These are phyloP conservation scores for Pyropia yezoensis DNA, from an alignment of 23 red algal genomes.

Conservation along the genomic window DNA sequence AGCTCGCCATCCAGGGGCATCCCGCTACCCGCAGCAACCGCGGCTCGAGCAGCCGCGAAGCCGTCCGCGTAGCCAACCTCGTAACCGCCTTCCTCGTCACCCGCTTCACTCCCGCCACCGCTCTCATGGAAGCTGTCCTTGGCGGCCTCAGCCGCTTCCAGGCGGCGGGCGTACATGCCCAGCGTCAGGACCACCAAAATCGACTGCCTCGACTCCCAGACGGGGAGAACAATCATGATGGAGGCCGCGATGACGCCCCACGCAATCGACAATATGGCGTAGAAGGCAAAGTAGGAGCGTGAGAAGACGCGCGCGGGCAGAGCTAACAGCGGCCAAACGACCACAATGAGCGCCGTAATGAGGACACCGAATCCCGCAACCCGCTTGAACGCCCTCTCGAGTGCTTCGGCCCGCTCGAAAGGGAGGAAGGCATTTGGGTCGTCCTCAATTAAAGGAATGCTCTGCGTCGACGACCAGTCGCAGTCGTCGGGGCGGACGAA, in stretches of 20 bases:
- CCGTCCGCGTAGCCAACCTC: too few relatives aligned
- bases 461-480: conserved; percentile 58
- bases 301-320: conserved; percentile 62
- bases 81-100: too few relatives aligned
- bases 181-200: conserved; percentile 48
- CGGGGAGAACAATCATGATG: conserved; percentile 54
- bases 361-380: conserved; percentile 16
- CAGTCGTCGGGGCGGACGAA: conserved; percentile 53
- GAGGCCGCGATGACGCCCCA: conserved; percentile 64
- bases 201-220: conserved; percentile 41
- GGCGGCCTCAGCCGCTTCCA: too few relatives aligned
- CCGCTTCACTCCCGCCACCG: too few relatives aligned
- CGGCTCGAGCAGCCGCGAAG: too few relatives aligned
- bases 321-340: conserved; percentile 54
- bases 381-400: conserved; percentile 33
- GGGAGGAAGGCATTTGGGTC: conserved; percentile 65
- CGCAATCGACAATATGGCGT: conserved; percentile 46
- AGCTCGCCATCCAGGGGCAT: too few relatives aligned
- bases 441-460: conserved; percentile 70
- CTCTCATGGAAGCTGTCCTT: too few relatives aligned
- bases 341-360: conserved; percentile 19
- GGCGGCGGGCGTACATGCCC: conserved; percentile 24
- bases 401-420: conserved; percentile 40
- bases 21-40: too few relatives aligned
- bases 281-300: conserved; percentile 55